Evolutionary conservation across 2,329 filamentous ascomycete genomes (phyloP), one percentile per base, ranked within the genome.

Genomic region (Mariannaea elegans): DNA sequence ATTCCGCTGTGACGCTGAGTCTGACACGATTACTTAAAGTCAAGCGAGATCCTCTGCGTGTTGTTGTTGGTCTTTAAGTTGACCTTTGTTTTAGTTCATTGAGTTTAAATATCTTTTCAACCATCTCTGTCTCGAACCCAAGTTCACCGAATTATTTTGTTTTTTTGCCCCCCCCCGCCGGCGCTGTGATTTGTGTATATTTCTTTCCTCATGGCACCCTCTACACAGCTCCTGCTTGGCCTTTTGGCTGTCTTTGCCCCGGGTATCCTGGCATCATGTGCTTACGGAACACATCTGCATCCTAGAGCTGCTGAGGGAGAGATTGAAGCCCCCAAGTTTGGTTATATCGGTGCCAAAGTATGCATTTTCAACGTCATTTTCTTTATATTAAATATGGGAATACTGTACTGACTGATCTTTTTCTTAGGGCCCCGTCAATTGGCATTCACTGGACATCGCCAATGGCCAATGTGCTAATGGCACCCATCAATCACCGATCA

Each of bases 401-500:
- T 12, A 2, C 48, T 3, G 23, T 16, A 42, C 27, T 7, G 7
- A 16, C 38, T 41, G 18, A 21, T 19, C 32, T 36, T 5, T 36
- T 36, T 13, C 2, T 1, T 4, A 73, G 36, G 84, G 84, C 6
- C 84, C 84, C 1, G 73, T 84, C 55, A 83, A 82, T 72, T 87
- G 84, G 84, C 77, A 80, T 34, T 73, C 73, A 4, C 74, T 86
- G 23, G 71, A 77, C 46, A 73, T 75, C 14, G 62, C 62, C 21
- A 84, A 85, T 71, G 68, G 70, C 9, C 70, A 75, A 10, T 87
- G 85, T 69, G 79, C 78, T 36, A 73, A 69, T 2, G 84, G 85
- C 32, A 76, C 65, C 13, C 72, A 77, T 51, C 85, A 87, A 71
- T 87, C 84, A 0, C 85, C 85, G 52, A 86, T 88, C 71, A 81